Evolutionary conservation across 1,139 yeast genomes (phyloP), one percentile per base, ranked within the genome.

Genomic region (Blastobotrys apis): DNA sequence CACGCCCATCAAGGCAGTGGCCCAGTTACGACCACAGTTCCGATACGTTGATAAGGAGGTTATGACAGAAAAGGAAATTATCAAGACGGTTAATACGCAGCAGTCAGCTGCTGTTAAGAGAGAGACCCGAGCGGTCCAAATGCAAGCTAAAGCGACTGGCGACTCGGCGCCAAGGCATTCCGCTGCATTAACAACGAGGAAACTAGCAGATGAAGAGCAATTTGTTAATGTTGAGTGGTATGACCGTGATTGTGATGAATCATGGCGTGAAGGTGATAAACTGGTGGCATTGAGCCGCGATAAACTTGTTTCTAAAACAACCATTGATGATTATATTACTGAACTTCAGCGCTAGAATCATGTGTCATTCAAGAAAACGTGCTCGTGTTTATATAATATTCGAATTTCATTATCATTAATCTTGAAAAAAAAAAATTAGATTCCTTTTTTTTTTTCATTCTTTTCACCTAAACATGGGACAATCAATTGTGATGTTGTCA

Each of bases 1-100:
- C 50, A 66, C 78, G 1, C 87, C 94, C 0, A 71, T 88, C 1
- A 75, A 78, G 40, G 73, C 80, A 20, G 77, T 85, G 0, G 78
- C 84, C 0, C 97, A 90, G 63, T 63, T 92, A 51, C 74, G 96
- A 56, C 94, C 97, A 1, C 76, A 77, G 50, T 87, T 92, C 67
- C 76, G 74, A 52, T 85, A 88, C 60, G 78, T 88, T 43, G 94
- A 59, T 27, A 53, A 53, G 39, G 59, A 57, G 33, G 43, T 48
- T 10, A 56, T 57, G 27, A 60, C 62, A 39, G 58, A 63, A 47
- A 55, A 59, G 52, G 64, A 65, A 44, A 55, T 64, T 45, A 55
- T 58, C 53, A 61, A 64, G 53, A 41, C 44, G 44, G 58, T 56
- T 43, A 66, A 59, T 51, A 62, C 59, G 49, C 77, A 71, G 41